Percentiles rank a stretch among this genome's conserved stretches.
Conservation (phyloP, 371 early-diverging fungal genomes). For the Antonospora locustae region DNA sequence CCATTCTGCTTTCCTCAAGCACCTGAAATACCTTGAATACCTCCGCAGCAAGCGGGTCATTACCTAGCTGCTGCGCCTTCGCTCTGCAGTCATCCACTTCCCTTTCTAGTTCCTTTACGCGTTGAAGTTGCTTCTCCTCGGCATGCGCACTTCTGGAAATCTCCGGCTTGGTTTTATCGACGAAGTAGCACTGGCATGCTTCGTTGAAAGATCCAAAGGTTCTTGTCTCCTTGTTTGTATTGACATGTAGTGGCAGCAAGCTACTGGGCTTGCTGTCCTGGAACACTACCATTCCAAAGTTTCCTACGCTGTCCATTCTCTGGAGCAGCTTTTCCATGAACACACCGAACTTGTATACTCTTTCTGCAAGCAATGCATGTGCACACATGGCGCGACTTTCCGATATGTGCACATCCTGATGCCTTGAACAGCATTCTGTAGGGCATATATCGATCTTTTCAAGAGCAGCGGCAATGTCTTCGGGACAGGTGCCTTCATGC, state of each 20-base stretch:
- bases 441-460: no score
- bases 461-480: no score
- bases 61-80: constrained; percentile 24
- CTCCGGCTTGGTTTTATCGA: constrained; percentile 25
- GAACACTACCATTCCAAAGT: constrained; percentile 21
- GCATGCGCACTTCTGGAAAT: constrained; percentile 22
- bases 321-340: constrained; percentile 2
- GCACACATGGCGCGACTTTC: no score
- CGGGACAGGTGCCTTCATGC: no score
- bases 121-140: constrained; percentile 34
- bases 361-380: no score
- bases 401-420: no score
- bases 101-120: constrained; percentile 38
- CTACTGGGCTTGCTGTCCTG: constrained; percentile 14
- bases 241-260: constrained; percentile 12
- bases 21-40: constrained; percentile 35
- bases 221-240: constrained; percentile 2
- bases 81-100: constrained; percentile 36
- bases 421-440: no score
- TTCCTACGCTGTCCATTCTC: constrained; percentile 13
- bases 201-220: constrained; percentile 34
- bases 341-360: no score
- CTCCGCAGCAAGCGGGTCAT: constrained; percentile 26
- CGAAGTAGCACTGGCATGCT: constrained; percentile 32
- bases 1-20: constrained; percentile 41